A percentile compares a stretch with the other conserved stretches of the same genome.
phyloP scores from a whole-genome alignment of 208 protist species.

The Pavlovales sp. region DNA sequence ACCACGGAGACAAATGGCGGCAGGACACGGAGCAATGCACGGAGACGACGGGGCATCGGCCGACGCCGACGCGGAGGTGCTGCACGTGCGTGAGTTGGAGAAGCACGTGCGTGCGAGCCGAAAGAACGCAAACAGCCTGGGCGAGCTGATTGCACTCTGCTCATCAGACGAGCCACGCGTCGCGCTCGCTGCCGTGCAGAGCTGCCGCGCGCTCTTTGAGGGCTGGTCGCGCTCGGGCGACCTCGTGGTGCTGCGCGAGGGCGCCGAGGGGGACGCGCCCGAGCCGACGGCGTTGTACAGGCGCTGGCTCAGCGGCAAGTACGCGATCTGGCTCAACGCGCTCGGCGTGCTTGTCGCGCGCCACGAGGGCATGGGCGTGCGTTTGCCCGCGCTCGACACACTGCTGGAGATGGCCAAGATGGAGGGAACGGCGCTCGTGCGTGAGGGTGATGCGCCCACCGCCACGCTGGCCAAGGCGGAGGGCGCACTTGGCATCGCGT shows the following conservation, averaged over 20 bases:
- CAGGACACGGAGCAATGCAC: no score
- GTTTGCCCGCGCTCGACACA: slow-evolving; percentile 1
- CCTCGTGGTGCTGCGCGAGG: neutral
- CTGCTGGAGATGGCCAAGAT: neutral
- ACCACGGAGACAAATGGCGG: no score
- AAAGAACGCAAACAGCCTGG: neutral
- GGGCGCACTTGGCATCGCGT: neutral
- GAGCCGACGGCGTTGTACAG: neutral
- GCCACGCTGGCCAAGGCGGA: neutral
- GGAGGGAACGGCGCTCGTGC: neutral
- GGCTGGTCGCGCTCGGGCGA: neutral
- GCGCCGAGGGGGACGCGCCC: neutral
- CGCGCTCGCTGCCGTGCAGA: neutral
- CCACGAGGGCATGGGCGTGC: neutral
- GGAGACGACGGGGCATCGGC: no score
- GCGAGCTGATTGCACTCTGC: neutral
- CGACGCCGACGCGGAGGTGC: neutral
- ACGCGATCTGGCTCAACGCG: neutral
- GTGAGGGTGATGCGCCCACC: neutral
- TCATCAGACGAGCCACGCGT: neutral
- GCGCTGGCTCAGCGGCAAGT: neutral
- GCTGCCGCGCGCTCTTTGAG: neutral
- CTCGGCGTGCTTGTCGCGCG: neutral
- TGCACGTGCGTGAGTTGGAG: neutral
- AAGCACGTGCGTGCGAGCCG: neutral